phyloP scores from a whole-genome alignment of 495 filamentous ascomycete species.

The Aspergillus ellipticus region DNA sequence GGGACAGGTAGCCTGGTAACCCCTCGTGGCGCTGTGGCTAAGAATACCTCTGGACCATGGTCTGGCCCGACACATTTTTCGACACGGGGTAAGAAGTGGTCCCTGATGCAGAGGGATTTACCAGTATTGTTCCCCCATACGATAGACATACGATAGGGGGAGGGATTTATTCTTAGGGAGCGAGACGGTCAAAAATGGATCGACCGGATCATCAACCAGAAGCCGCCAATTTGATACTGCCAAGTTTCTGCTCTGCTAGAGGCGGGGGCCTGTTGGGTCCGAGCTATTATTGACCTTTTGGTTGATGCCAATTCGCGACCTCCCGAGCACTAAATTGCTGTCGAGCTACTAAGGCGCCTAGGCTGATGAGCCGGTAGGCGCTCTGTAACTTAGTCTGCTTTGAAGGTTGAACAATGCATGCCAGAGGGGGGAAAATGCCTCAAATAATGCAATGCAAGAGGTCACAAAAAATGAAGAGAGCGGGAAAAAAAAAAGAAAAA shows the following conservation, averaged over 20 bases:
- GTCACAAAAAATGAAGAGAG: background rate
- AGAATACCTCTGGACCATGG: background rate
- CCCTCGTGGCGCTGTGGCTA: slow-evolving; percentile 1
- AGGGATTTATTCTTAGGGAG: background rate
- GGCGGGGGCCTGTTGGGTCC: background rate
- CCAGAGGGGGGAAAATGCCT: slow-evolving; percentile 15
- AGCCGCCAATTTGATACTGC: background rate
- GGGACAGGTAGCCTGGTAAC: background rate
- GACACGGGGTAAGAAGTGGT: background rate
- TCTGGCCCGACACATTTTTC: slow-evolving; percentile 2
- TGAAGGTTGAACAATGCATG: slow-evolving; percentile 17
- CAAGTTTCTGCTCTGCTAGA: background rate
- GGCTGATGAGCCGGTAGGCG: slow-evolving; percentile 2
- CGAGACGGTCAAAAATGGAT: background rate
- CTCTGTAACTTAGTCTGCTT: background rate
- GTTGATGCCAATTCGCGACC: background rate
- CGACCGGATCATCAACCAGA: slow-evolving; percentile 1
- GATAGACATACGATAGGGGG: background rate
- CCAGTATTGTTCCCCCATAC: background rate
- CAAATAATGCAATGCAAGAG: slow-evolving; percentile 6
- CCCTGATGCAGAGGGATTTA: background rate
- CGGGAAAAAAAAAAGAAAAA: slow-evolving; percentile 1
- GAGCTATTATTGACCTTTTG: slow-evolving; percentile 1
- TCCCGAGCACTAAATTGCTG: background rate
- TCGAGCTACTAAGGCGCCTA: slow-evolving; percentile 1